phyloP scores from a whole-genome alignment of 2,329 filamentous ascomycete genomes.

The Aureobasidium musti region DNA sequence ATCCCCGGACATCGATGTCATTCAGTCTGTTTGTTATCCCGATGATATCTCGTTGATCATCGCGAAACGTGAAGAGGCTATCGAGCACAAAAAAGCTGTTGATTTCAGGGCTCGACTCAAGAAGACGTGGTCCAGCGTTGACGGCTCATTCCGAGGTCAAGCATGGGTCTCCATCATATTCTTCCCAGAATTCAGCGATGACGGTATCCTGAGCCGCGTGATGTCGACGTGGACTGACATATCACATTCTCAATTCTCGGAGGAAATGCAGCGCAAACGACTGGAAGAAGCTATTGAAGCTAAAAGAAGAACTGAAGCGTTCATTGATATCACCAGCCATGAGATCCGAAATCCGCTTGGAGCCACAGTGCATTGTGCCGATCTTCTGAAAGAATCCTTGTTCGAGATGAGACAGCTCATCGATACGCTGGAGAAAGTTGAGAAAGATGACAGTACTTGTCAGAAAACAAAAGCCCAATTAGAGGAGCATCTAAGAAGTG shows the following conservation, averaged over 20 bases:
- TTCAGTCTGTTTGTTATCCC: background rate
- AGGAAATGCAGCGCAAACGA: constrained; percentile 29
- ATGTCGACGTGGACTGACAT: background rate
- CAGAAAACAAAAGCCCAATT: constrained; percentile 3
- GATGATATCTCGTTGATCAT: background rate
- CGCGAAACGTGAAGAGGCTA: background rate
- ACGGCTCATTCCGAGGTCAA: constrained; percentile 30
- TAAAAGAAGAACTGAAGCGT: constrained; percentile 30
- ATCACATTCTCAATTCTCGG: background rate
- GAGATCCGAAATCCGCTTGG: constrained; percentile 33
- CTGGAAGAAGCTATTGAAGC: constrained; percentile 34
- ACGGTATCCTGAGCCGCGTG: background rate
- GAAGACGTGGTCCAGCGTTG: constrained; percentile 37
- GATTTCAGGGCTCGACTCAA: constrained; percentile 34
- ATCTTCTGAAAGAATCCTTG: constrained; percentile 21
- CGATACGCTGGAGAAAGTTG: constrained; percentile 27
- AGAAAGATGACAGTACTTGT: too few relatives aligned
- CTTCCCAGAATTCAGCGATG: constrained; percentile 34
- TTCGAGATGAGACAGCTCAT: constrained; percentile 27
- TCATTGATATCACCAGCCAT: constrained; percentile 42
- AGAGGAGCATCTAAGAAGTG: background rate
- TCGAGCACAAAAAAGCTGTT: background rate
- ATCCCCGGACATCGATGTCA: background rate
- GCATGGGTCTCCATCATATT: constrained; percentile 31
- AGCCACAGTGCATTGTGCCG: constrained; percentile 30